These are phyloP conservation scores for Trichoderma asperellum DNA, from an alignment of 2,329 filamentous ascomycete species.

Conservation along the genomic window DNA sequence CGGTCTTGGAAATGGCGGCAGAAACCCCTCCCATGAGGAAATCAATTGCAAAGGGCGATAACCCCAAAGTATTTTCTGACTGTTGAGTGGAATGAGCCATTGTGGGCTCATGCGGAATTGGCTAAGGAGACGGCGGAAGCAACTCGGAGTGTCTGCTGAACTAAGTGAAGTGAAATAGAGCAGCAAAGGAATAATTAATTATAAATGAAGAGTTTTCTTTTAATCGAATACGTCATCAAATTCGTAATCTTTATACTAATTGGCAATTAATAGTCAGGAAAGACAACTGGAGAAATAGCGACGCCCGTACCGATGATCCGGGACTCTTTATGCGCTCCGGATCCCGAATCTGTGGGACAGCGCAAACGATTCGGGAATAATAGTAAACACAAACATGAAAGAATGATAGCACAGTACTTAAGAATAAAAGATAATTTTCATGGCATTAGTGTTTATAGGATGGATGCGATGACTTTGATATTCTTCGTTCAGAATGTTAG, in stretches of 20 bases:
- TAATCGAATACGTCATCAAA: not conserved
- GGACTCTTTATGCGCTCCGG: not conserved
- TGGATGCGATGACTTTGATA: not conserved
- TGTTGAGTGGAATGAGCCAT: not conserved
- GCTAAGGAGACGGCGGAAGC: not conserved
- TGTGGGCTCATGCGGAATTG: not conserved
- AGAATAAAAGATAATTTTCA: not conserved
- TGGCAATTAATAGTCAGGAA: not conserved
- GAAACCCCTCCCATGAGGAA: slow-evolving; percentile 20
- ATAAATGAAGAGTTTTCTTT: not conserved
- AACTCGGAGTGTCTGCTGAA: not conserved
- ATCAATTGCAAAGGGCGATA: not conserved
- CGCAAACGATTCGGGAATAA: not conserved
- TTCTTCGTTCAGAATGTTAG: not conserved
- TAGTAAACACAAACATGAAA: not conserved
- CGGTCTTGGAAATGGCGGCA: slow-evolving; percentile 18
- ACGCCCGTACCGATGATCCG: not conserved
- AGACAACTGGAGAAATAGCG: not conserved
- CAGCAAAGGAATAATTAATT: not conserved
- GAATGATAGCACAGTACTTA: not conserved
- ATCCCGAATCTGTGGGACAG: not conserved
- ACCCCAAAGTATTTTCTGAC: not conserved
- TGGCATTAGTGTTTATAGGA: not conserved
- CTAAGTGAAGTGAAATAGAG: not conserved
- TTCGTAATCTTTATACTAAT: too few species aligned